phyloP scores from a whole-genome alignment of 805 yeast genomes.

The Candida hungchunana region DNA sequence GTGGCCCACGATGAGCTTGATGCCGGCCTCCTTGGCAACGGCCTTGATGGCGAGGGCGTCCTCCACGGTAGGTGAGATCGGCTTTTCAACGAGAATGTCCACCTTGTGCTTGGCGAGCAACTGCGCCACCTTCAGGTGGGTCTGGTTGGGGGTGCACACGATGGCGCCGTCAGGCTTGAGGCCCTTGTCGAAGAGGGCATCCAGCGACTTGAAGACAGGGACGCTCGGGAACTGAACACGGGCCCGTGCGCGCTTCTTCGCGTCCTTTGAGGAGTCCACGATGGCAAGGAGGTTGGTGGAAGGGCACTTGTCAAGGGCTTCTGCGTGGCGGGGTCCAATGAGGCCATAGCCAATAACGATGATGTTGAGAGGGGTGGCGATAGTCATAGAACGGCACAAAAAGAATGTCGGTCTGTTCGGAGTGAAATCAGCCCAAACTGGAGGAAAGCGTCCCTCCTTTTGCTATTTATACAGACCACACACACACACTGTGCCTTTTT shows the following conservation, averaged over 20 bases:
- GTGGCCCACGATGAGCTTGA: slow-evolving; percentile 19
- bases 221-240: slow-evolving; percentile 7
- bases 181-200: slow-evolving; percentile 8
- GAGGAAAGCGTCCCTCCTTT: too few relatives aligned
- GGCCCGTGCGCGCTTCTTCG: slow-evolving; percentile 10
- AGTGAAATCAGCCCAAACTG: too few relatives aligned
- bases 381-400: slow-evolving; percentile 9
- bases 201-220: slow-evolving; percentile 10
- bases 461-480: too few relatives aligned
- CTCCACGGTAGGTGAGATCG: slow-evolving; percentile 15
- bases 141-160: slow-evolving; percentile 20
- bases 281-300: slow-evolving; percentile 14
- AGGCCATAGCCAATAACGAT: slow-evolving; percentile 21
- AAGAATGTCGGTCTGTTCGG: too few relatives aligned
- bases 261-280: slow-evolving; percentile 15
- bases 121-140: slow-evolving; percentile 13
- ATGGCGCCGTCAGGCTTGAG: slow-evolving; percentile 17
- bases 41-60: slow-evolving; percentile 15
- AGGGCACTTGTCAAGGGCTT: slow-evolving; percentile 15
- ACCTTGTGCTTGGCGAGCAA: slow-evolving; percentile 9
- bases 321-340: slow-evolving; percentile 22
- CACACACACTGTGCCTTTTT: too few relatives aligned
- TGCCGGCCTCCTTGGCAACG: slow-evolving; percentile 6
- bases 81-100: slow-evolving; percentile 19
- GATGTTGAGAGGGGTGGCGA: slow-evolving; percentile 10